These are phyloP conservation scores for Podaxis sp. DNA, from an alignment of 768 basidiomycete species.

Conservation along the genomic window DNA sequence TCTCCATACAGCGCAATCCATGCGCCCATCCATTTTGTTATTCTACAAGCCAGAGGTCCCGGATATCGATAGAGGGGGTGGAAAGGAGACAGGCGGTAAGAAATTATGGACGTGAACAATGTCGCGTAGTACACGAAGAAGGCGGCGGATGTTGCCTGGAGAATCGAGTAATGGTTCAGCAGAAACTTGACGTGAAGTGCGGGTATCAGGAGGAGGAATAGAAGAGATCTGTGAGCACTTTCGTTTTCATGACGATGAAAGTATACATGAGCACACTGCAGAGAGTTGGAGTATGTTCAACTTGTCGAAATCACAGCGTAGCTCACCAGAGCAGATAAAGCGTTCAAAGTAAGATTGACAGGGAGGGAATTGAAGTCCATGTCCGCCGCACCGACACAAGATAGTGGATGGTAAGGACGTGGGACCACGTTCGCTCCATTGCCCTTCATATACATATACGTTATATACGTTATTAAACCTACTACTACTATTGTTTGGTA, in stretches of 20 bases:
- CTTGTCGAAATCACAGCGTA: background rate
- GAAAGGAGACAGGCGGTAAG: slow-evolving; percentile 38
- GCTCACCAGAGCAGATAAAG: background rate
- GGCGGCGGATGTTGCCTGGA: background rate
- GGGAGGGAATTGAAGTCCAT: background rate
- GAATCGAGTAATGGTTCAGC: background rate
- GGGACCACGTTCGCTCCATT: background rate
- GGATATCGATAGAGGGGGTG: slow-evolving; percentile 38
- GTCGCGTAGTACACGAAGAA: slow-evolving; percentile 12
- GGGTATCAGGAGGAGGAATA: background rate
- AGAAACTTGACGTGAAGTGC: background rate
- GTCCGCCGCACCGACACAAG: background rate
- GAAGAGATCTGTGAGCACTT: background rate
- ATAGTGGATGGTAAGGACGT: background rate
- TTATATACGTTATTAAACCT: no score
- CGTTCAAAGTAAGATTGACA: background rate
- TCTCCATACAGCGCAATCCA: slow-evolving; percentile 27
- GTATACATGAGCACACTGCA: background rate
- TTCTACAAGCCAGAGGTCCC: slow-evolving; percentile 32
- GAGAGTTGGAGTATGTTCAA: background rate
- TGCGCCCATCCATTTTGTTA: slow-evolving; percentile 27
- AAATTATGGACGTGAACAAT: slow-evolving; percentile 17
- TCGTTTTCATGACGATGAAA: background rate
- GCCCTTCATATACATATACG: background rate
- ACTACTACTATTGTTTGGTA: no score